A percentile compares a stretch with the other conserved stretches of the same genome.
Evolutionary conservation across 1,139 yeast genomes (phyloP).

Genomic region (Eremothecium cymbalariae): DNA sequence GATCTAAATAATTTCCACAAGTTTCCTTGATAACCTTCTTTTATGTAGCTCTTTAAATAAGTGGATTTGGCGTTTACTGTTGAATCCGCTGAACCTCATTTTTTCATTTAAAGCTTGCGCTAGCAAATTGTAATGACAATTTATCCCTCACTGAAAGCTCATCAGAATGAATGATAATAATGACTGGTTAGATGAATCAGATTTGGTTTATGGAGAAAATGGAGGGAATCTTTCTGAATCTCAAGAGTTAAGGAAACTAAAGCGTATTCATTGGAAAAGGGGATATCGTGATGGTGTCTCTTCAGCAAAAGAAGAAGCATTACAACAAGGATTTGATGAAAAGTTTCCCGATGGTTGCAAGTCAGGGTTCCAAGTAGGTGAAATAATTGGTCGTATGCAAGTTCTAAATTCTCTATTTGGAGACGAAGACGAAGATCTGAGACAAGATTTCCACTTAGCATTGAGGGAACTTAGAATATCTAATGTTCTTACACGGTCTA

Average conservation of each 20-base stretch:
- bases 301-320: constrained; percentile 55
- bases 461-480: constrained; percentile 22
- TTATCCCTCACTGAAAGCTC: too few relatives aligned
- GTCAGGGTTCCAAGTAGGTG: constrained; percentile 61
- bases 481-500: constrained; percentile 22
- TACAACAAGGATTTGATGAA: constrained; percentile 74
- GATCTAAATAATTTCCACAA: too few relatives aligned
- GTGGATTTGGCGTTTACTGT: neutral
- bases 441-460: constrained; percentile 15
- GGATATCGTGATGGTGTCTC: constrained; percentile 83
- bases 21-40: too few relatives aligned
- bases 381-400: constrained; percentile 45
- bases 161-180: constrained; percentile 16
- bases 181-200: constrained; percentile 26
- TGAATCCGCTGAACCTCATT: too few relatives aligned
- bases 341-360: constrained; percentile 72
- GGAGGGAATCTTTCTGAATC: constrained; percentile 8
- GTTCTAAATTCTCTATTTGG: constrained; percentile 20
- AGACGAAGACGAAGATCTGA: constrained; percentile 15
- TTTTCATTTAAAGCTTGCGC: too few relatives aligned
- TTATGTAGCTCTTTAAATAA: neutral
- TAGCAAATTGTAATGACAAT: too few relatives aligned
- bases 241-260: constrained; percentile 32
- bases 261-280: constrained; percentile 64
- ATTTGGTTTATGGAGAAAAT: constrained; percentile 11